These are phyloP conservation scores for Sordaria brevicollis DNA, from an alignment of 495 filamentous ascomycete genomes.

Conservation along the genomic window DNA sequence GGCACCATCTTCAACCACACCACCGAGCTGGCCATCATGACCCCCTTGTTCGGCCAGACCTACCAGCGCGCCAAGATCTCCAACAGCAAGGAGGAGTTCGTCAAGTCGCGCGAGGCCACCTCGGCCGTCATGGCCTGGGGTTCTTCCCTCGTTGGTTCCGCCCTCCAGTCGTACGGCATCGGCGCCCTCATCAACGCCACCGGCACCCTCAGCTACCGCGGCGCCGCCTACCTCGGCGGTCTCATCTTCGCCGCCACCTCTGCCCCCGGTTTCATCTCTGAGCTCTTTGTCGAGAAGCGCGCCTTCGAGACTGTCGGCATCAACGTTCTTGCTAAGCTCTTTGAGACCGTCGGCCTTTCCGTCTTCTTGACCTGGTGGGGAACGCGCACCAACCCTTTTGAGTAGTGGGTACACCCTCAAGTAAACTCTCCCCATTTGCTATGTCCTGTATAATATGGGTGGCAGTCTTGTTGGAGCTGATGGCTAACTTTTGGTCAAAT, in stretches of 20 bases:
- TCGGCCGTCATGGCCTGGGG: conserved; percentile 84
- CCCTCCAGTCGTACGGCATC: conserved; percentile 86
- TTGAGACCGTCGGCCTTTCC: conserved; percentile 88
- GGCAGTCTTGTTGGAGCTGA: not conserved
- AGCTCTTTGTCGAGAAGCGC: conserved; percentile 83
- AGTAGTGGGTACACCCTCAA: conserved; percentile 29
- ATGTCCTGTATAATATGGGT: not conserved
- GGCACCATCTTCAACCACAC: conserved; percentile 92
- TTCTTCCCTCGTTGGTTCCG: conserved; percentile 78
- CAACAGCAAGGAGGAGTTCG: conserved; percentile 93
- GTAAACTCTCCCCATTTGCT: not conserved
- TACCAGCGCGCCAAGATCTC: conserved; percentile 86
- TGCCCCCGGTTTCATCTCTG: conserved; percentile 79
- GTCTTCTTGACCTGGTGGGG: conserved; percentile 97
- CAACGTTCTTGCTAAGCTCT: conserved; percentile 65
- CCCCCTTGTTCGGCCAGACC: conserved; percentile 86
- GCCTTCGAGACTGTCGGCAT: conserved; percentile 83
- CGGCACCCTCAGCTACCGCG: conserved; percentile 89
- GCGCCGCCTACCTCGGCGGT: conserved; percentile 83
- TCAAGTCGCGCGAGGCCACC: conserved; percentile 84
- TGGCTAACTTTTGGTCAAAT: not conserved
- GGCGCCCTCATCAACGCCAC: conserved; percentile 93
- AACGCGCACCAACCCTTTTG: conserved; percentile 78
- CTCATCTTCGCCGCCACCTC: conserved; percentile 87
- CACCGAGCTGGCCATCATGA: conserved; percentile 52